Evolutionary conservation across 176 grass and related monocot species (phyloP).

Genomic region (Aegilops speltoides): DNA sequence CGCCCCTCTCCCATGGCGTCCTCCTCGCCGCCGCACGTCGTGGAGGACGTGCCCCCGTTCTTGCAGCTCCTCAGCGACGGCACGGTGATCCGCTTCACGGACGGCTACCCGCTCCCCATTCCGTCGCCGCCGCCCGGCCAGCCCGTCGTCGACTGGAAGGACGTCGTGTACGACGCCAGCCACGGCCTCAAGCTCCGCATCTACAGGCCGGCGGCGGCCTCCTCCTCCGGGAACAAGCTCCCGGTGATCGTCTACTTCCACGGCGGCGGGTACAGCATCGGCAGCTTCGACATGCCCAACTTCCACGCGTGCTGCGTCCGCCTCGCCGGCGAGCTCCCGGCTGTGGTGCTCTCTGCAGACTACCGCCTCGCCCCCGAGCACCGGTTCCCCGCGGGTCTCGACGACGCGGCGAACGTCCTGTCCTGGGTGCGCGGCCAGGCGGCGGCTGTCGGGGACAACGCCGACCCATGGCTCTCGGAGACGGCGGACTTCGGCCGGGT

Average conservation of each 20-base stretch:
- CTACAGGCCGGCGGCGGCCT: conserved; percentile 1
- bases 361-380: conserved; percentile 72
- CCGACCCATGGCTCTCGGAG: conserved; percentile 36
- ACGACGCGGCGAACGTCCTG: conserved; percentile 38
- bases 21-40: background rate
- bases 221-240: conserved; percentile 1
- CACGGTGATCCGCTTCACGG: background rate
- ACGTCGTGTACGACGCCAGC: conserved; percentile 20
- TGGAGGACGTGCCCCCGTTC: background rate
- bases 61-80: conserved; percentile 37
- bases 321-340: conserved; percentile 32
- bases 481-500: conserved; percentile 25
- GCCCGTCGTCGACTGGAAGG: conserved; percentile 19
- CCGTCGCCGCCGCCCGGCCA: background rate
- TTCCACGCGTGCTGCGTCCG: conserved; percentile 37
- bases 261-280: conserved; percentile 34
- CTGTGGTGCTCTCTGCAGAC: conserved; percentile 52
- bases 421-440: conserved; percentile 29
- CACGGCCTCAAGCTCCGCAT: conserved; percentile 31
- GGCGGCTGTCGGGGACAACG: background rate
- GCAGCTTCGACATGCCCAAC: conserved; percentile 19
- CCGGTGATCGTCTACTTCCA: conserved; percentile 44
- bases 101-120: background rate
- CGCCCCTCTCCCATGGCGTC: conserved; percentile 9
- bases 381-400: conserved; percentile 44